phyloP scores from a whole-genome alignment of 352 stramenopile species.

The Globisporangium acanthophoron region DNA sequence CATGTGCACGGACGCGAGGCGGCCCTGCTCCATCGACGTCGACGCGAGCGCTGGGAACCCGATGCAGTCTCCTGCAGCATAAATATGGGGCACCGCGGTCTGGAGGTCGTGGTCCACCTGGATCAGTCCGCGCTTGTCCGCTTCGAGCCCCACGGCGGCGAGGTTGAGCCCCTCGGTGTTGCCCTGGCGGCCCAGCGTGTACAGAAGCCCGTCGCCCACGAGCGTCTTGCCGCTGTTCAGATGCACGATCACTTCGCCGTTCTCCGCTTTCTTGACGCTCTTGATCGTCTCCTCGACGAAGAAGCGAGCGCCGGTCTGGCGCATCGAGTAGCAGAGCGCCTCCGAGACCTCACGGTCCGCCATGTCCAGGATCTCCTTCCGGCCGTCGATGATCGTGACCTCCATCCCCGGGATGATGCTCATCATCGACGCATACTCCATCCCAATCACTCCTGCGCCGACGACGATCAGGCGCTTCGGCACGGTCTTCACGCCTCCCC shows the following conservation, averaged over 20 bases:
- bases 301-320: slow-evolving; percentile 84
- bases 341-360: slow-evolving; percentile 86
- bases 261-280: slow-evolving; percentile 53
- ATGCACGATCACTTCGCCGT: slow-evolving; percentile 69
- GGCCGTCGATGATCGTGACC: slow-evolving; percentile 86
- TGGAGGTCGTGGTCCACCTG: slow-evolving; percentile 89
- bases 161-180: slow-evolving; percentile 86
- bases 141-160: slow-evolving; percentile 62
- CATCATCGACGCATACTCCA: slow-evolving; percentile 92
- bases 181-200: slow-evolving; percentile 83
- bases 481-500: slow-evolving; percentile 63
- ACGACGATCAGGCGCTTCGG: slow-evolving; percentile 79
- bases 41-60: slow-evolving; percentile 86
- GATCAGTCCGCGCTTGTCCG: slow-evolving; percentile 81
- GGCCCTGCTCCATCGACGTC: slow-evolving; percentile 89
- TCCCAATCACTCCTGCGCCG: slow-evolving; percentile 86
- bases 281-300: slow-evolving; percentile 78
- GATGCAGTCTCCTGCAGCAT: slow-evolving; percentile 88
- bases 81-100: slow-evolving; percentile 82
- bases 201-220: slow-evolving; percentile 79
- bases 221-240: slow-evolving; percentile 84
- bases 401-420: slow-evolving; percentile 87
- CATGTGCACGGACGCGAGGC: slow-evolving; percentile 86
- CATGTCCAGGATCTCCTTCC: slow-evolving; percentile 86
- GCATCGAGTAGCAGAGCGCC: slow-evolving; percentile 85